Percentiles rank a stretch among this genome's conserved stretches.
phyloP scores from a whole-genome alignment of 306 rosid species.

The Acacia crassicarpa region DNA sequence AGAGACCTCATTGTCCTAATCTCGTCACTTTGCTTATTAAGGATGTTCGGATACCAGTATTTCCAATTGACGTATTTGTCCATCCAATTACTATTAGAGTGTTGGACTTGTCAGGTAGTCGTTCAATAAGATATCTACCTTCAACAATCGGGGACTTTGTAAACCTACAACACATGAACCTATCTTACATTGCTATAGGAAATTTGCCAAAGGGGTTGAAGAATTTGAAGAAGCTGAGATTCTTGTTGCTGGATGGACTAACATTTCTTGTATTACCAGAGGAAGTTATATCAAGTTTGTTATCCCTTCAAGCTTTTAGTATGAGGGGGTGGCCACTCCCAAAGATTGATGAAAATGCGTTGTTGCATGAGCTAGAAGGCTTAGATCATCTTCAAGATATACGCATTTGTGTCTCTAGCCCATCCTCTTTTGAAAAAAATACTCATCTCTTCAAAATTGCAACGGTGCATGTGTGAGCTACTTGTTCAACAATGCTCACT shows the following conservation, averaged over 20 bases:
- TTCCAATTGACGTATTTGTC: not conserved
- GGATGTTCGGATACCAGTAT: not conserved
- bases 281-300: not conserved
- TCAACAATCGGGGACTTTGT: not conserved
- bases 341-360: too few relatives aligned
- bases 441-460: too few relatives aligned
- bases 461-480: too few relatives aligned
- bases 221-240: not conserved
- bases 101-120: not conserved
- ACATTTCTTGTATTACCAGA: rapidly evolving
- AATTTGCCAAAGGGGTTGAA: not conserved
- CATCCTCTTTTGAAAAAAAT: too few relatives aligned
- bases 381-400: too few relatives aligned
- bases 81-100: not conserved
- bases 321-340: rapidly evolving
- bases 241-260: not conserved
- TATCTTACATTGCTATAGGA: not conserved
- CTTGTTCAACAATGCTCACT: rapidly evolving
- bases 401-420: too few relatives aligned
- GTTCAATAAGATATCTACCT: not conserved
- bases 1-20: not conserved
- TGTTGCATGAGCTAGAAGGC: too few relatives aligned
- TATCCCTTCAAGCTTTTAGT: too few relatives aligned
- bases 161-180: not conserved
- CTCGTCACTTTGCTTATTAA: not conserved